Evolutionary conservation across 768 basidiomycete species (phyloP), one percentile per base, ranked within the genome.

Genomic region (Lentinus tigrinus): DNA sequence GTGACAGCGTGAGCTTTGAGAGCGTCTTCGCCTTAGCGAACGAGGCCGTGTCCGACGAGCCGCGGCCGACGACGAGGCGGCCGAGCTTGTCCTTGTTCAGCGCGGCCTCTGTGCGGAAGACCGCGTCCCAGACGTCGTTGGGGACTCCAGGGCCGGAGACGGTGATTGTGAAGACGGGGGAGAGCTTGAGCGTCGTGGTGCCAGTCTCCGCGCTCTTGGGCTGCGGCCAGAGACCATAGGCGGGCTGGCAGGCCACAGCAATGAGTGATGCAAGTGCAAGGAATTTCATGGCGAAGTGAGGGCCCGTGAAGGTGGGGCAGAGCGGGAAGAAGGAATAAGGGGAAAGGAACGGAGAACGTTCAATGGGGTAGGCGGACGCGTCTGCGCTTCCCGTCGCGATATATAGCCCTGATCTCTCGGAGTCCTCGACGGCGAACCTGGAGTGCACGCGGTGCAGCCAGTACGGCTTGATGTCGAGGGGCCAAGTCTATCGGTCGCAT

Each of bases 21-120:
- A 89, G 69, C 1, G 69, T 65, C 23, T 73, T 72, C 1, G 85
- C 84, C 11, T 63, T 63, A 19, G 54, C 55, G 57, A 85, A 59
- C 8, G 69, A 67, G 8, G 53, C 47, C 0, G 69, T 73, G 64
- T 87, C 82, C 7, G 73, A 74, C 3, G 78, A 69, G 2, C 85
- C 86, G 47, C 86, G 83, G 16, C 83, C 84, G 24, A 84, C 77
- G 36, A 82, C 76, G 39, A 91, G 81, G 13, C 83, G 74, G 58
- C 80, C 77, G 23, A 86, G 81, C 63, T 83, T 80, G 69, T 89
- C 89, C 5, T 72, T 77, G 17, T 64, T 54, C 24, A 88, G 61
- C 58, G 68, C 75, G 2, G 53, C 39, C 57, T 75, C 77, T 0
- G 85, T 81, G 42, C 80, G 81, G 8, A 68, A 46, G 26, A 84